These are phyloP conservation scores for Tylopilus plumbeoviolaceoides DNA, from an alignment of 768 basidiomycete genomes.

Conservation along the genomic window DNA sequence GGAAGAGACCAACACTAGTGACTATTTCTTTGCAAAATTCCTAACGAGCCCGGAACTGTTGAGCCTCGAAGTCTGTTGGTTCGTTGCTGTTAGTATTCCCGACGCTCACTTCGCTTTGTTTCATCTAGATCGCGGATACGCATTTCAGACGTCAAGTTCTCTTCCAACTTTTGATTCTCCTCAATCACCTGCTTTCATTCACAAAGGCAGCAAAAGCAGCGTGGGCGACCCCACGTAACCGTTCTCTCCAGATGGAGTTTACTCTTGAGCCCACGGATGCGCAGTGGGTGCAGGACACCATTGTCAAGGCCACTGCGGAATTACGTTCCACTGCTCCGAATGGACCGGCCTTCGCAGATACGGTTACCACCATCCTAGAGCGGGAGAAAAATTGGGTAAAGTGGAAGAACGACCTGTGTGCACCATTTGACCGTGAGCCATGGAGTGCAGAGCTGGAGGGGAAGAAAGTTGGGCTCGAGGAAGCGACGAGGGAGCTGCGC, in stretches of 20 bases:
- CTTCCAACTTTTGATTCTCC: constrained; percentile 77
- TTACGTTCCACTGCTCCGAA: constrained; percentile 74
- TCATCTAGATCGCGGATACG: constrained; percentile 74
- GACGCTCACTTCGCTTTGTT: constrained; percentile 10
- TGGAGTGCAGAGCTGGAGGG: constrained; percentile 50
- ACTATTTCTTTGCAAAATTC: constrained; percentile 94
- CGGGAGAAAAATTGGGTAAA: constrained; percentile 87
- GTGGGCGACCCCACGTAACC: constrained; percentile 64
- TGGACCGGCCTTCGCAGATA: constrained; percentile 73
- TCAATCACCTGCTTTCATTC: constrained; percentile 70
- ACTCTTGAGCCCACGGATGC: constrained; percentile 62
- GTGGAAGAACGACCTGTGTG: constrained; percentile 84
- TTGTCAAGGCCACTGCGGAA: constrained; percentile 49
- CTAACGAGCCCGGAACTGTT: constrained; percentile 83
- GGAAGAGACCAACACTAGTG: constrained; percentile 47
- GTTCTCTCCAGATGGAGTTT: constrained; percentile 82
- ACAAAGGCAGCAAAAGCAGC: constrained; percentile 60
- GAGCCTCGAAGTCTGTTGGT: constrained; percentile 70
- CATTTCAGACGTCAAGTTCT: constrained; percentile 92
- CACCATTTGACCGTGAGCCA: constrained; percentile 72
- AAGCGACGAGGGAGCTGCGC: constrained; percentile 52
- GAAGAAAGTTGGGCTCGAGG: constrained; percentile 52
- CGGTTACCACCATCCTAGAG: constrained; percentile 65
- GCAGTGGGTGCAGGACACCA: constrained; percentile 74
- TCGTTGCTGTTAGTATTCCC: not conserved